Percentiles rank a stretch among this genome's conserved stretches.
Conservation (phyloP, 169 alveolate genomes). For the Ichthyophthirius multifiliis region DNA sequence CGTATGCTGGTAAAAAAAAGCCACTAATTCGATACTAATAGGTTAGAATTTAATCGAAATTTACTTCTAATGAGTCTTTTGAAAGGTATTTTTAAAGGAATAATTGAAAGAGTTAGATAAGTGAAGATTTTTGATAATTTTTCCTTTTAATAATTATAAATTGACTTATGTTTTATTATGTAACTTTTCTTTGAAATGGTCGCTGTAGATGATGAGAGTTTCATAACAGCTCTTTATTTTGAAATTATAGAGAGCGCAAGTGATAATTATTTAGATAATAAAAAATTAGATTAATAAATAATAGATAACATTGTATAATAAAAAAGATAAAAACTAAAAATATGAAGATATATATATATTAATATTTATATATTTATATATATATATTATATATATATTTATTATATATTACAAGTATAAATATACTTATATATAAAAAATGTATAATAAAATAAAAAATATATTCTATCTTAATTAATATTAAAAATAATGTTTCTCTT, state of each 20-base stretch:
- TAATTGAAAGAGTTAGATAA: constrained; percentile 10
- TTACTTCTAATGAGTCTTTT: constrained; percentile 3
- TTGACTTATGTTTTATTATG: constrained; percentile 26
- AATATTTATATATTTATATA: too few relatives aligned
- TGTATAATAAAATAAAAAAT: too few relatives aligned
- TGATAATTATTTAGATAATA: neutral
- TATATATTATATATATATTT: too few relatives aligned
- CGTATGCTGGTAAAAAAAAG: constrained; percentile 18
- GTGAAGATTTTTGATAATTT: neutral
- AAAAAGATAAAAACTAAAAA: too few relatives aligned
- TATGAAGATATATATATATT: too few relatives aligned
- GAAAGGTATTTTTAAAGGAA: constrained; percentile 13
- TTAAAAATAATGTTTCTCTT: too few relatives aligned
- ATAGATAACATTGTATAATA: too few relatives aligned
- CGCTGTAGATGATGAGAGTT: constrained; percentile 33
- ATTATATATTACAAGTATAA: too few relatives aligned
- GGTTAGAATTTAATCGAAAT: constrained; percentile 2
- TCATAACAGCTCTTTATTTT: constrained; percentile 15
- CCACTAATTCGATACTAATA: neutral
- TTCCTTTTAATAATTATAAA: neutral
- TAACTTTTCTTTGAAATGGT: constrained; percentile 25
- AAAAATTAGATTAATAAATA: too few relatives aligned
- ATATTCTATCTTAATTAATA: too few relatives aligned
- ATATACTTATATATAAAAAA: too few relatives aligned
- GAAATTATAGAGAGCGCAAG: constrained; percentile 27